A percentile compares a stretch with the other conserved stretches of the same genome.
Conservation (phyloP, 495 filamentous ascomycete genomes). For the Pseudevernia furfuracea region DNA sequence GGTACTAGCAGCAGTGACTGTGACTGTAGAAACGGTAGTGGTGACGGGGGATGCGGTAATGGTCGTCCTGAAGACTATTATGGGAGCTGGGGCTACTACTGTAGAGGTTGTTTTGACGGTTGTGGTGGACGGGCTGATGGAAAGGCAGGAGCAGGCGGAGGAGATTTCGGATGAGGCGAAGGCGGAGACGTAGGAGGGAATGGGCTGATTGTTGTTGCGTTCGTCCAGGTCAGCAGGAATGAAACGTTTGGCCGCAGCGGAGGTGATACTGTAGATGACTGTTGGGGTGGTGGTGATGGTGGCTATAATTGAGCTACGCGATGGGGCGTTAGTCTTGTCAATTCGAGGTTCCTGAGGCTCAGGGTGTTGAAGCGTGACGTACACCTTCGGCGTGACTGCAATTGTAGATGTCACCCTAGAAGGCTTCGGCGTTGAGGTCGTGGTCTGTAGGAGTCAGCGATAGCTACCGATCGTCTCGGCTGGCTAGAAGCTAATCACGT, state of each 20-base stretch:
- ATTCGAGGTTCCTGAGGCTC: background rate
- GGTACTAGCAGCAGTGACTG: background rate
- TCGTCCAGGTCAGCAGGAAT: background rate
- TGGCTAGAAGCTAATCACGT: background rate
- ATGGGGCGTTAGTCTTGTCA: background rate
- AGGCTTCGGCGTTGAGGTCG: background rate
- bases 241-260: background rate
- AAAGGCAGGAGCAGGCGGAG: background rate
- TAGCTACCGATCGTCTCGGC: background rate
- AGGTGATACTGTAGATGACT: background rate
- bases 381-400: background rate
- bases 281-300: background rate
- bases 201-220: background rate
- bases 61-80: background rate
- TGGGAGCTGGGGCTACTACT: background rate
- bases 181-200: background rate
- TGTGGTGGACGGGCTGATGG: background rate
- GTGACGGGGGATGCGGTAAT: background rate
- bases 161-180: background rate
- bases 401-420: background rate
- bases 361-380: background rate
- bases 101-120: background rate
- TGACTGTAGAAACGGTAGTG: background rate
- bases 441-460: background rate
- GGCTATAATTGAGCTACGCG: background rate